phyloP scores from a whole-genome alignment of 495 filamentous ascomycete genomes.

The Ascodesmis nigricans region DNA sequence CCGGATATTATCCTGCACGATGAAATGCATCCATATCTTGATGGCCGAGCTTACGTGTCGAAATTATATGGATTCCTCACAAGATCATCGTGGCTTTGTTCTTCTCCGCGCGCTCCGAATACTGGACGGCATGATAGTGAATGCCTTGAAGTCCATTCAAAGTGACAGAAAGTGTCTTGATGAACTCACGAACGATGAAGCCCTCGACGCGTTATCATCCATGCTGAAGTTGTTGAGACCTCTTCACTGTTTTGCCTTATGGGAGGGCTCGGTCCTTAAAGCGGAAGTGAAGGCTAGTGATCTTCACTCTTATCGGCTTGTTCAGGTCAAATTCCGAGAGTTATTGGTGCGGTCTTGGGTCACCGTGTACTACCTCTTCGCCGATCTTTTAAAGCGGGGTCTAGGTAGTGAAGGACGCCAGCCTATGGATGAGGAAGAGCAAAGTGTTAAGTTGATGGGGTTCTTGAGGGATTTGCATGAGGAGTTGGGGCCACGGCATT shows the following conservation, averaged over 20 bases:
- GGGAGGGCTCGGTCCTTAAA: conserved; percentile 60
- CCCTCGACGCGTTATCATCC: conserved; percentile 15
- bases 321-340: conserved; percentile 56
- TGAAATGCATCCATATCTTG: conserved; percentile 65
- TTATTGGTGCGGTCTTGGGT: conserved; percentile 80
- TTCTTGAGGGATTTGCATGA: conserved; percentile 43
- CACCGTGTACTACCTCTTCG: conserved; percentile 32
- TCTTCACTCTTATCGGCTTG: conserved; percentile 24
- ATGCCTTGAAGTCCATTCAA: conserved; percentile 59
- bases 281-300: conserved; percentile 31
- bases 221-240: conserved; percentile 28
- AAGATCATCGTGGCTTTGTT: conserved; percentile 39
- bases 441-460: conserved; percentile 9
- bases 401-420: conserved; percentile 5
- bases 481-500: conserved; percentile 62
- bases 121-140: conserved; percentile 50
- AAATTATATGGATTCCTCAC: conserved; percentile 36
- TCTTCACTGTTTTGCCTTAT: conserved; percentile 54
- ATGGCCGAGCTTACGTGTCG: conserved; percentile 45
- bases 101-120: conserved; percentile 55
- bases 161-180: no score
- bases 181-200: conserved; percentile 21
- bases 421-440: conserved; percentile 12
- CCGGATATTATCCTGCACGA: conserved; percentile 65
- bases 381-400: conserved; percentile 14